Evolutionary conservation across 139 green algal genomes (phyloP), one percentile per base, ranked within the genome.

Genomic region (Deuterostichococcus epilithicus): DNA sequence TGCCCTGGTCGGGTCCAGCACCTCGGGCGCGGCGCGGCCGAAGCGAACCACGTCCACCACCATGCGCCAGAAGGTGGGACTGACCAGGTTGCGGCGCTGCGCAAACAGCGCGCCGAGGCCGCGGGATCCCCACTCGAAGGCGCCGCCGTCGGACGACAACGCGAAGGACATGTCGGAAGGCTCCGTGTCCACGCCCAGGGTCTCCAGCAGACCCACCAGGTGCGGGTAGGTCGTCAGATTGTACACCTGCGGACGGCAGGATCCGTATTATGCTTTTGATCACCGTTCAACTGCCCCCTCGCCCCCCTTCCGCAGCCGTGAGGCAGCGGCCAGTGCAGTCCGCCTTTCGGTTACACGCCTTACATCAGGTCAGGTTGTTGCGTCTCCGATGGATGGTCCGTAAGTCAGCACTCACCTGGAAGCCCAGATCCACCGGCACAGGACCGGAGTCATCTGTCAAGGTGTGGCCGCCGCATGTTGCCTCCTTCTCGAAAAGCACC

Each of bases 141-240:
- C 58, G 58, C 91, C 92, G n/a, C 75, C 74, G 44, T 96, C 91
- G 47, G 95, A 75, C 3, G 87, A 94, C 0, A 98, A 86, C 4
- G 92, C 82, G 78, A 99, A 99, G 3, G 90, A 97, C 95, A 99
- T 99, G 76, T 98, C 91, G 0, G 85, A 94, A 0, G 84, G 83
- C 88, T 97, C 88, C 1, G 86, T 90, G 75, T 97, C 94, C 3
- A 99, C 93, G 18, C 88, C 90, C 34, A 98, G 84, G 52, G 80
- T 82, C 13, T 98, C 93, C 72, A 99, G 86, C 45, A 98, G 92
- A 0, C 88, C 92, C 36, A 97, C 86, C 32, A 99, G 67, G 85
- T 99, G 86, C 0, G 94, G 94, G 74, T 99, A 99, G 6, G 93
- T 99, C 23, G 93, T 97, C 34, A 98, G 79, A 78, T 97, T 97